Evolutionary conservation across 2,329 filamentous ascomycete species (phyloP).

Genomic region (Colletotrichum sansevieriae): DNA sequence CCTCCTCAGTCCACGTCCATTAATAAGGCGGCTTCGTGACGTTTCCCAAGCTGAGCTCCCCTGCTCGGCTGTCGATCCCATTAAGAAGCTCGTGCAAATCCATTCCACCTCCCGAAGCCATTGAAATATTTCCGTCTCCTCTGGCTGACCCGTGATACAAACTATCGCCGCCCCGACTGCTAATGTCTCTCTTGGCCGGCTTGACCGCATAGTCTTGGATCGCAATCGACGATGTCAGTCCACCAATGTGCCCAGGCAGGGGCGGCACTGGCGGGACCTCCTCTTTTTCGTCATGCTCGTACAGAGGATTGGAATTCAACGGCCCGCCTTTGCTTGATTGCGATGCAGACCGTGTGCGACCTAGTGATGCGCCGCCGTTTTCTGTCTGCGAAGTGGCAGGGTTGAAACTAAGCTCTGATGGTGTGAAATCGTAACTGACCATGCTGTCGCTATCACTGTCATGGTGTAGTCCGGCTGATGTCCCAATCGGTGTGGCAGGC

Average conservation of each 20-base stretch:
- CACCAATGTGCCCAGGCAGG: slow-evolving; percentile 56
- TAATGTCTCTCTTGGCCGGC: slow-evolving; percentile 52
- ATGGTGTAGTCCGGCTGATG: slow-evolving; percentile 58
- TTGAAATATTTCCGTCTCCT: slow-evolving; percentile 48
- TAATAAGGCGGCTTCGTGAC: slow-evolving; percentile 65
- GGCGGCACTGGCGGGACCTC: slow-evolving; percentile 70
- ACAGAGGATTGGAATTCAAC: slow-evolving; percentile 58
- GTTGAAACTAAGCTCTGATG: slow-evolving; percentile 76
- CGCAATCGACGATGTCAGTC: slow-evolving; percentile 48
- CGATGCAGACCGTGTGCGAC: slow-evolving; percentile 51
- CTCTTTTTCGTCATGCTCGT: slow-evolving; percentile 49
- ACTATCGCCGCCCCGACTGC: slow-evolving; percentile 59
- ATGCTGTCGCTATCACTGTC: slow-evolving; percentile 75
- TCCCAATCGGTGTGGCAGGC: slow-evolving; percentile 54
- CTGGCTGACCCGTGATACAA: slow-evolving; percentile 40
- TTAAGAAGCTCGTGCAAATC: slow-evolving; percentile 64
- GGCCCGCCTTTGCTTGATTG: slow-evolving; percentile 56
- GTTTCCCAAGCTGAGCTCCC: slow-evolving; percentile 60
- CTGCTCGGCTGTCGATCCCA: slow-evolving; percentile 63
- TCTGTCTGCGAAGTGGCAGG: slow-evolving; percentile 48
- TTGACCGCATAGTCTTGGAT: slow-evolving; percentile 54
- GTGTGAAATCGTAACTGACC: slow-evolving; percentile 76
- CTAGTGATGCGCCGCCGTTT: slow-evolving; percentile 46
- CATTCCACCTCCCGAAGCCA: slow-evolving; percentile 54
- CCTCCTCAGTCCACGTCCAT: slow-evolving; percentile 21